phyloP scores from a whole-genome alignment of 208 protist genomes.

The Naegleria fowleri region DNA sequence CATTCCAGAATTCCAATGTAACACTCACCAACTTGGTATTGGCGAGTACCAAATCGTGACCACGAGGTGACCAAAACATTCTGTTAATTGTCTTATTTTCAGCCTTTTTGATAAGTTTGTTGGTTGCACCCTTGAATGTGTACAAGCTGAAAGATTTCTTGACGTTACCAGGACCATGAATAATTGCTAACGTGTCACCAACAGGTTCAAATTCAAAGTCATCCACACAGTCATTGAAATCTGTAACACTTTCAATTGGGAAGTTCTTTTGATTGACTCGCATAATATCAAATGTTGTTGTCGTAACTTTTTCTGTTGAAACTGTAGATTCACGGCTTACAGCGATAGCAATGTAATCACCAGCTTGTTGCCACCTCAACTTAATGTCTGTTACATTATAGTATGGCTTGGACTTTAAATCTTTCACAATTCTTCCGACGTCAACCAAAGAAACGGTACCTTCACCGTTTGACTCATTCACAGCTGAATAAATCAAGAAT shows the following conservation, averaged over 20 bases:
- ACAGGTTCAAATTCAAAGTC: neutral
- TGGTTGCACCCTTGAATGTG: neutral
- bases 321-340: neutral
- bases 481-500: neutral
- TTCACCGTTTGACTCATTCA: neutral
- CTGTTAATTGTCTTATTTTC: neutral
- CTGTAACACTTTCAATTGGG: neutral
- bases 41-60: neutral
- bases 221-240: neutral
- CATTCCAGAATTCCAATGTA: conserved; percentile 18
- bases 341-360: neutral
- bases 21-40: neutral
- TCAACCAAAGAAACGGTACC: neutral
- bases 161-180: neutral
- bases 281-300: neutral
- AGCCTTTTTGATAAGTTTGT: neutral
- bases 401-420: neutral
- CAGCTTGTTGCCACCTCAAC: neutral
- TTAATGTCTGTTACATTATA: neutral
- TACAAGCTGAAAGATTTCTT: neutral
- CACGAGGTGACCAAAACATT: neutral
- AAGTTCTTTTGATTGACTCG: conserved; percentile 2
- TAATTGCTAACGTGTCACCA: neutral
- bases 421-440: neutral
- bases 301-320: neutral